Evolutionary conservation across 2,329 filamentous ascomycete genomes (phyloP).

Genomic region (Fusarium continuum): DNA sequence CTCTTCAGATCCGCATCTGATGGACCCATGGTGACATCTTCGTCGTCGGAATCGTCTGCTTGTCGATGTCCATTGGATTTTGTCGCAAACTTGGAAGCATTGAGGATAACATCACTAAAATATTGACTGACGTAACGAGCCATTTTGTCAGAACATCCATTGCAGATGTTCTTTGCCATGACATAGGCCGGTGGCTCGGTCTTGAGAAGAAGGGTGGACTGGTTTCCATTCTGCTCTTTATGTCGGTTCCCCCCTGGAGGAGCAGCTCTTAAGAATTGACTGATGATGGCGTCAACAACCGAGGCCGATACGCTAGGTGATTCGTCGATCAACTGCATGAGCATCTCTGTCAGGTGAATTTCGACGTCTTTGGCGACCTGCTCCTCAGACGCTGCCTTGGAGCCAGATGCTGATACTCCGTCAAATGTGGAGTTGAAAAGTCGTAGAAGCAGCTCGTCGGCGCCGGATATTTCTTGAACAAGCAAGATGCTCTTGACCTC

Average conservation of each 20-base stretch:
- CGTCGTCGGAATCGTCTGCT: slow-evolving; percentile 71
- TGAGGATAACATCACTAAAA: slow-evolving; percentile 95
- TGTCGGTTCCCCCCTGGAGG: slow-evolving; percentile 71
- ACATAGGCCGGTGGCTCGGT: slow-evolving; percentile 92
- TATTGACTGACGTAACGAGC: slow-evolving; percentile 93
- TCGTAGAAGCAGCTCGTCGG: slow-evolving; percentile 79
- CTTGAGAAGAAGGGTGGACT: slow-evolving; percentile 84
- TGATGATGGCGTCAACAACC: slow-evolving; percentile 91
- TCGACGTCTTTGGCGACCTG: slow-evolving; percentile 92
- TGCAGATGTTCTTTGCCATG: slow-evolving; percentile 95
- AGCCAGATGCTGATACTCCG: slow-evolving; percentile 77
- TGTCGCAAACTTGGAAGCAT: slow-evolving; percentile 72
- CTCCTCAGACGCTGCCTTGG: slow-evolving; percentile 78
- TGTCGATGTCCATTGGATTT: slow-evolving; percentile 66
- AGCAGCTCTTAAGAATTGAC: slow-evolving; percentile 91
- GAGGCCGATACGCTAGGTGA: slow-evolving; percentile 76
- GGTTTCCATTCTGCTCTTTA: slow-evolving; percentile 75
- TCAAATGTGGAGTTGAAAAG: slow-evolving; percentile 94
- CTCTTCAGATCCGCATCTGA: slow-evolving; percentile 88
- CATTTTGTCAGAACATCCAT: slow-evolving; percentile 91
- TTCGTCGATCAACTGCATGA: slow-evolving; percentile 89
- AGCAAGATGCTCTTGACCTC: slow-evolving; percentile 96
- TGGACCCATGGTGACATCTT: slow-evolving; percentile 67
- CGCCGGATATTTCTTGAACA: slow-evolving; percentile 84
- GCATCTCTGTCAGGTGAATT: slow-evolving; percentile 86